phyloP scores from a whole-genome alignment of 192 early-diverging fungal species.

The Allomyces arbusculus region DNA sequence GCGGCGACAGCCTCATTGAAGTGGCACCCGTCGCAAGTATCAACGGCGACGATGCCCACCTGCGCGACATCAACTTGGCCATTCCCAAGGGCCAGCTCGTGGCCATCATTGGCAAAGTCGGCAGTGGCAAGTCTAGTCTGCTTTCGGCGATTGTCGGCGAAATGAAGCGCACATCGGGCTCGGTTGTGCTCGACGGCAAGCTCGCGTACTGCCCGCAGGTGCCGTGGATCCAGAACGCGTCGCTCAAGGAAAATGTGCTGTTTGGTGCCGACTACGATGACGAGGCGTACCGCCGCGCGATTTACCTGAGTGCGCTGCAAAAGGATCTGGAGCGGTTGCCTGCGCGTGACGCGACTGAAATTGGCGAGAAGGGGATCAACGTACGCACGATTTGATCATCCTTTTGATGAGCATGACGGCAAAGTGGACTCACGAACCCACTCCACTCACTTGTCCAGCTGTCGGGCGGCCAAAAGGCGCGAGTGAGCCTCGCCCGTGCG shows the following conservation, averaged over 20 bases:
- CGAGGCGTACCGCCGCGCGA: slow-evolving; percentile 22
- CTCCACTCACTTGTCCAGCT: slow-evolving; percentile 9
- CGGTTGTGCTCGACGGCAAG: slow-evolving; percentile 34
- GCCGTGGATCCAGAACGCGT: slow-evolving; percentile 69
- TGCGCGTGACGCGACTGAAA: slow-evolving; percentile 46
- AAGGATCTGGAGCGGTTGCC: slow-evolving; percentile 35
- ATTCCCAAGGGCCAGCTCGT: slow-evolving; percentile 37
- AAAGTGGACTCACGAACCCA: too few relatives aligned
- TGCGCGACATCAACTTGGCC: slow-evolving; percentile 21
- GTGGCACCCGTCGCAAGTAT: not conserved
- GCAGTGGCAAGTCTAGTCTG: slow-evolving; percentile 65
- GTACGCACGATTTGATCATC: not conserved
- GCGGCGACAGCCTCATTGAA: not conserved
- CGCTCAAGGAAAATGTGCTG: slow-evolving; percentile 43
- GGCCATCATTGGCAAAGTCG: slow-evolving; percentile 64
- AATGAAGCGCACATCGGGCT: slow-evolving; percentile 37
- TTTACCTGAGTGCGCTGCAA: slow-evolving; percentile 31
- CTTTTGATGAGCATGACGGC: too few relatives aligned
- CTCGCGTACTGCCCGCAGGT: slow-evolving; percentile 52
- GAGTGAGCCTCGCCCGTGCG: slow-evolving; percentile 35
- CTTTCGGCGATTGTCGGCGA: slow-evolving; percentile 71
- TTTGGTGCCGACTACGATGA: slow-evolving; percentile 45
- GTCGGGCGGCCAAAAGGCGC: slow-evolving; percentile 78
- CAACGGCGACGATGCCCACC: not conserved
- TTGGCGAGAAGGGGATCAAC: slow-evolving; percentile 78